Percentiles rank a stretch among this genome's conserved stretches.
phyloP scores from a whole-genome alignment of 139 green algal species.

The Eudorina sp. region DNA sequence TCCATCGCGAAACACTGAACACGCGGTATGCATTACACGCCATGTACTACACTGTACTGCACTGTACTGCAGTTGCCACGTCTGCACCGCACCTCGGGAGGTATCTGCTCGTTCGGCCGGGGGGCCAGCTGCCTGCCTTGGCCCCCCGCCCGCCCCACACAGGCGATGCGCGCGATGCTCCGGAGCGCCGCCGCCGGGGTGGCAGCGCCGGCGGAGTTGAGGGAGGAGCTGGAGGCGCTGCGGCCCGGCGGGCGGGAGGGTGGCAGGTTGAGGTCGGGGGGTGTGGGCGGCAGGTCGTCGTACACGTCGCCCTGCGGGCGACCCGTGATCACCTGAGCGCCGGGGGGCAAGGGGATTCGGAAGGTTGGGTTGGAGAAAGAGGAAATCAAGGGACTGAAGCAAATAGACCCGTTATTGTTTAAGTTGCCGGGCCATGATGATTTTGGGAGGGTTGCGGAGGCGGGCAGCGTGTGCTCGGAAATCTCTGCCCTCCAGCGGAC shows the following conservation, averaged over 20 bases:
- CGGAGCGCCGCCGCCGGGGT: neutral
- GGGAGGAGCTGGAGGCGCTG: neutral
- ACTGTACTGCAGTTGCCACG: too few relatives aligned
- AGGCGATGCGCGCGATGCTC: constrained; percentile 9
- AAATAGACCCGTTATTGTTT: too few relatives aligned
- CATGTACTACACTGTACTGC: too few relatives aligned
- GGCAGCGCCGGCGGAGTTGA: neutral
- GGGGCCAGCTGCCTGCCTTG: neutral
- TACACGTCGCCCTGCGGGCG: constrained; percentile 42
- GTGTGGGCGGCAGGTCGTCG: constrained; percentile 45
- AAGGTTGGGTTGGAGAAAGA: too few relatives aligned
- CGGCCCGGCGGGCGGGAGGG: constrained; percentile 20
- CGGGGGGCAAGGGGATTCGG: too few relatives aligned
- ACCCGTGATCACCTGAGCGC: constrained; percentile 35
- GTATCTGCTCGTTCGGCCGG: constrained; percentile 13
- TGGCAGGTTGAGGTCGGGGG: constrained; percentile 9
- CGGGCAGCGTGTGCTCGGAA: too few relatives aligned
- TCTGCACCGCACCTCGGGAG: constrained; percentile 7
- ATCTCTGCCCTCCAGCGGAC: too few relatives aligned
- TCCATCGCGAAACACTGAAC: too few relatives aligned
- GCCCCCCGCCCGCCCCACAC: neutral
- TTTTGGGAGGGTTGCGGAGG: too few relatives aligned
- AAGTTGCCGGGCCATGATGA: too few relatives aligned
- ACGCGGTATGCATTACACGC: too few relatives aligned
- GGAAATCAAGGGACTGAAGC: too few relatives aligned